Base-by-base conservation (phyloP, 768 basidiomycete genomes). In the Macrolepiota fuliginosa region DNA sequence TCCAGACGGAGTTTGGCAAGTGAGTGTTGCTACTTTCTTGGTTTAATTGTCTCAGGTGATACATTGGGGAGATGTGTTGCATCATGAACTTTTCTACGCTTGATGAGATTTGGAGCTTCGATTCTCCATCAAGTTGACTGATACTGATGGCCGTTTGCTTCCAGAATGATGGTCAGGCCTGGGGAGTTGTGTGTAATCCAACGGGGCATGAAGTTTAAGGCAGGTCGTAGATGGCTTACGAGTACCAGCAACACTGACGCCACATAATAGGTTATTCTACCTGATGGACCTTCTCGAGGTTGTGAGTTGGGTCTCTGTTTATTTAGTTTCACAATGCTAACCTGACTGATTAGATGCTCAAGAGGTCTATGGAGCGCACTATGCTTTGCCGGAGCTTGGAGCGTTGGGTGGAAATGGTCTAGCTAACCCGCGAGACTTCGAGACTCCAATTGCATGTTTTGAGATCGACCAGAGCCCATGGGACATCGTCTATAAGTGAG, bases 1-100 rank as follows among this genome's bases (percentile, higher is more conserved):
- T 90, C 45, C 86, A 87, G 70, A 88, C 87, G 1, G 87, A 90
- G 70, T 82, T 85, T 63, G 87, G 87, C 56, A 83, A 79, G 86
- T 86, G 64, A 65, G 83, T 74, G 17, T 3, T 35, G 2, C 35
- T 13, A 47, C 24, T 24, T 29, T 32, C 29, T 32, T 32, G 29
- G 29, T 63, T 6, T 24, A 0, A 47, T 5, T 50, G 11, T 15
- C 7, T 29, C 10, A 27, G 25, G 29, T 45, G 27, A 17, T 27
- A 9, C 5, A 15, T 45, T 22, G 19, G 7, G n/a, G n/a, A n/a
- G n/a, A n/a, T n/a, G n/a, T n/a, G n/a, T n/a, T n/a, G n/a, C n/a
- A n/a, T n/a, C n/a, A 3, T 45, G 42, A 19, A 15, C 1, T n/a
- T 19, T 10, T 19, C 17, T 45, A 45, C 42, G 9, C n/a, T 45